Evolutionary conservation across 176 grass and related monocot species (phyloP).

Genomic region (Juncus effusus): DNA sequence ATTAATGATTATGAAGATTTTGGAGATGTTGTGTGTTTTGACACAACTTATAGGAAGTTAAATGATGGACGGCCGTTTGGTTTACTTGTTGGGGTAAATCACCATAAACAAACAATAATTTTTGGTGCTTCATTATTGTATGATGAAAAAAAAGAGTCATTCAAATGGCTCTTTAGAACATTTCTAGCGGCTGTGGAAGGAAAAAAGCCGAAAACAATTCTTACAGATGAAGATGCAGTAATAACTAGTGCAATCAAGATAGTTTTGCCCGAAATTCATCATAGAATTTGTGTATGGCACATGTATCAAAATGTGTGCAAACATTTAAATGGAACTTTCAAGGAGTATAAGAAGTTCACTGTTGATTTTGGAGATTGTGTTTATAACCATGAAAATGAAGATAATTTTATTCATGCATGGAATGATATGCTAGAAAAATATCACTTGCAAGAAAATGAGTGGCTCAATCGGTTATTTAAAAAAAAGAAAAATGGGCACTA

Average conservation of each 20-base stretch:
- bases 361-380: constrained; percentile 13
- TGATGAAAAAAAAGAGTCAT: neutral
- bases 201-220: constrained; percentile 14
- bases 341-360: constrained; percentile 4
- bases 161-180: constrained; percentile 22
- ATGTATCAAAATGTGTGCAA: constrained; percentile 1
- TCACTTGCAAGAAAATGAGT: constrained; percentile 11
- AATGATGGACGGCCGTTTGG: constrained; percentile 9
- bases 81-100: constrained; percentile 1
- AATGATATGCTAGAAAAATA: neutral
- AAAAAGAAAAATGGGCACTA: constrained; percentile 24
- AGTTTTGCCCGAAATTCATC: neutral
- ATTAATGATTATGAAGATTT: constrained; percentile 20
- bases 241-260: neutral
- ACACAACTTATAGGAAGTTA: constrained; percentile 15
- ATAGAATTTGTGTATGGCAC: constrained; percentile 20
- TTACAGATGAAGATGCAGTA: neutral
- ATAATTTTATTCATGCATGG: constrained; percentile 1
- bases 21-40: constrained; percentile 25
- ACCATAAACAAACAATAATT: neutral
- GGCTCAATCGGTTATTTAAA: constrained; percentile 27
- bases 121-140: constrained; percentile 18
- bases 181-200: neutral
- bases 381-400: neutral
- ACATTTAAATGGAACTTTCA: neutral